A percentile compares a stretch with the other conserved stretches of the same genome.
These are phyloP conservation scores for Nowakowskiella sp. DNA, from an alignment of 192 early-diverging fungal species.

Conservation along the genomic window DNA sequence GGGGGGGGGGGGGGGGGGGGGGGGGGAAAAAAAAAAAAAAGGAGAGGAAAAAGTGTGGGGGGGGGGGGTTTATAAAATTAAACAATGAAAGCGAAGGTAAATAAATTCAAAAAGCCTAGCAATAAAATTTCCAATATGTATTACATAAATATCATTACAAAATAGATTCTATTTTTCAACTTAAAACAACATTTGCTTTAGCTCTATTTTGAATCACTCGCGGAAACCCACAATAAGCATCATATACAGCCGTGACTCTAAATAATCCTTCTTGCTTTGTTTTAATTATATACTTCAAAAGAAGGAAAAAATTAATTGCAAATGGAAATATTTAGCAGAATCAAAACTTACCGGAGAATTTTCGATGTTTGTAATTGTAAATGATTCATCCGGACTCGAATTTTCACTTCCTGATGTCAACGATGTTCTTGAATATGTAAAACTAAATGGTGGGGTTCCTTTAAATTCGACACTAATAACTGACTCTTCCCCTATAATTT, in stretches of 20 bases:
- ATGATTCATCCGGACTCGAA: constrained; percentile 27
- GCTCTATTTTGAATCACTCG: constrained; percentile 6
- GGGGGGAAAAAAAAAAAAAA: too few relatives aligned
- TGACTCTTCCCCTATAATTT: constrained; percentile 37
- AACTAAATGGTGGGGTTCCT: constrained; percentile 59
- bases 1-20: too few relatives aligned
- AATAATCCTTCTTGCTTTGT: constrained; percentile 58
- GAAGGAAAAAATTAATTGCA: neutral
- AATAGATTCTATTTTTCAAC: too few relatives aligned
- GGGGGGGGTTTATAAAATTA: too few relatives aligned
- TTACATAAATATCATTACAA: too few relatives aligned
- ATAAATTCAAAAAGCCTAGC: too few relatives aligned
- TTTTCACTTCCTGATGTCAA: constrained; percentile 7
- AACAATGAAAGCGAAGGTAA: too few relatives aligned
- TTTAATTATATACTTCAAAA: constrained; percentile 36
- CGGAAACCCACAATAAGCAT: constrained; percentile 56
- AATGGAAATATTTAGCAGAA: constrained; percentile 6
- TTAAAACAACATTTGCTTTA: constrained; percentile 26
- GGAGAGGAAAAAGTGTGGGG: too few relatives aligned
- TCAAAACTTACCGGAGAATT: constrained; percentile 23
- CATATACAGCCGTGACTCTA: constrained; percentile 53
- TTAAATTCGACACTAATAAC: constrained; percentile 50
- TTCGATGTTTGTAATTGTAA: constrained; percentile 48
- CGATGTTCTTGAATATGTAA: constrained; percentile 50
- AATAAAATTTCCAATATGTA: too few relatives aligned